Evolutionary conservation across 2,329 filamentous ascomycete genomes (phyloP), one percentile per base, ranked within the genome.

Genomic region (Aureobasidium leucospermi): DNA sequence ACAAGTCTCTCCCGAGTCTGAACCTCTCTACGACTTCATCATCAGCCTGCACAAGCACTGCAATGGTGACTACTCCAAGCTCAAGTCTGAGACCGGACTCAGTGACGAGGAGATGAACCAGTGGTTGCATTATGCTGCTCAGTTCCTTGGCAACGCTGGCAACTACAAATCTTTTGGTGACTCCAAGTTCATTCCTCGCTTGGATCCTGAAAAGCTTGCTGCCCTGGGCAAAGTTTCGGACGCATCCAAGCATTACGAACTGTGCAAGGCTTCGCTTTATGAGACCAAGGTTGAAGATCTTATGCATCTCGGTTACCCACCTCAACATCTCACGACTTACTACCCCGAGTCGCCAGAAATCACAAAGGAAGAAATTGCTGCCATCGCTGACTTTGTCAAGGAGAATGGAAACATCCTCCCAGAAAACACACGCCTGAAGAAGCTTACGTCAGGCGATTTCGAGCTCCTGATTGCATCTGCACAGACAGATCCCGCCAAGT

Each of bases 21-120:
- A 79, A 63, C 65, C 67, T 41, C 80, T 82, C 59, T 81, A 81
- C 64, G 80, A 83, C 67, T 78, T 82, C 67, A 80, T 82, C 46
- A 67, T 82, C 58, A 71, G 75, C 8, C 68, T 82, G 9, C 76
- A 81, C 67, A 74, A 75, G 62, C 67, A 71, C 53, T 74, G 72
- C 66, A 70, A 75, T 51, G 80, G 80, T 32, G 73, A 81, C 64
- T 82, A 81, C 74, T 70, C 76, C 38, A 65, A 69, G 10, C 69
- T 79, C 7, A 71, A 74, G 51, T 71, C 75, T 42, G 68, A 76
- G 15, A 71, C 76, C 9, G 73, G 74, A 2, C 63, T 79, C 6
- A 73, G 75, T 0, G 69, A 73, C 28, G 68, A 71, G 47, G 74
- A 77, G 19, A 45, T 77, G 31, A 67, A 70, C 60, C 64, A 68